These are phyloP conservation scores for Picea glauca DNA, from an alignment of 75 land plant species.

Conservation along the genomic window DNA sequence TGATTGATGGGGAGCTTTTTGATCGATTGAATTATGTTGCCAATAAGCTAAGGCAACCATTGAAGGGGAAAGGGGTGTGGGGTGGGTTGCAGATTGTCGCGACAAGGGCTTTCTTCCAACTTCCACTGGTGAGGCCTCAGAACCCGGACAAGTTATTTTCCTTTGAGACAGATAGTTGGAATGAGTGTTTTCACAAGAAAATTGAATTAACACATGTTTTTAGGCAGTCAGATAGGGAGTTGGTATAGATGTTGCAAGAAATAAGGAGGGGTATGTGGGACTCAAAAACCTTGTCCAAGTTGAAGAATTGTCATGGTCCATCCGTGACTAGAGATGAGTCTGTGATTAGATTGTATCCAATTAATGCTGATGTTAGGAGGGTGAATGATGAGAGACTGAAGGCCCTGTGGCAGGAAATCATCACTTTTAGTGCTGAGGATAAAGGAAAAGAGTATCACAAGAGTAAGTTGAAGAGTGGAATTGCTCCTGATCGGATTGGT, in stretches of 20 bases:
- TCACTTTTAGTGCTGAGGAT: constrained; percentile 45
- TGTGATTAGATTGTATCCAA: constrained; percentile 49
- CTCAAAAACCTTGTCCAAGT: constrained; percentile 13
- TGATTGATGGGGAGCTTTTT: constrained; percentile 70
- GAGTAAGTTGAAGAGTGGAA: constrained; percentile 33
- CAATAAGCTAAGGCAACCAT: constrained; percentile 22
- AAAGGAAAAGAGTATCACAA: constrained; percentile 29
- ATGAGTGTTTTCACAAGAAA: constrained; percentile 55
- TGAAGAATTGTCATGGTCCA: constrained; percentile 18
- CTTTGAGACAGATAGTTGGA: constrained; percentile 79
- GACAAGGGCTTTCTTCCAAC: constrained; percentile 78
- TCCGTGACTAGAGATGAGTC: constrained; percentile 14
- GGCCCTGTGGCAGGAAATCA: constrained; percentile 24
- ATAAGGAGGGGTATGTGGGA: constrained; percentile 48
- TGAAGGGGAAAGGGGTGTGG: constrained; percentile 16
- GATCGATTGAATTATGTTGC: constrained; percentile 62
- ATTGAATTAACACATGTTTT: constrained; percentile 58
- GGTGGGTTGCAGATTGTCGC: constrained; percentile 77
- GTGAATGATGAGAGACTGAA: constrained; percentile 47
- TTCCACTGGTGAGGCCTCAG: constrained; percentile 48
- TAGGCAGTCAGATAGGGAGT: constrained; percentile 46
- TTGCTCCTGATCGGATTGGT: constrained; percentile 36
- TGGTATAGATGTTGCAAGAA: constrained; percentile 57
- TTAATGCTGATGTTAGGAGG: constrained; percentile 38
- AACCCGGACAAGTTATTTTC: constrained; percentile 44